phyloP scores from a whole-genome alignment of 192 early-diverging fungal genomes.

The Spizellomyces punctatus region DNA sequence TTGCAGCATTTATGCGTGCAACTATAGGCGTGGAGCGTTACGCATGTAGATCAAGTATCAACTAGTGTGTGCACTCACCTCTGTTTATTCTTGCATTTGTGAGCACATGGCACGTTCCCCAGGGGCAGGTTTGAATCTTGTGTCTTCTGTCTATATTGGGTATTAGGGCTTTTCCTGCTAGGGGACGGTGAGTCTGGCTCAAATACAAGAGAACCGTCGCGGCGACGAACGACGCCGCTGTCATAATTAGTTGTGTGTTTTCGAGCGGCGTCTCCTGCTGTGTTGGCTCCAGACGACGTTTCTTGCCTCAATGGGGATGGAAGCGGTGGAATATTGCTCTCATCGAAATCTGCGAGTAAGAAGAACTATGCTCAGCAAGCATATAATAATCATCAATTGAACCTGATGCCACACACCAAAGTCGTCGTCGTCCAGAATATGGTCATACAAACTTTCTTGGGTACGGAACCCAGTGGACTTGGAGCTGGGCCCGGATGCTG shows the following conservation, averaged over 20 bases:
- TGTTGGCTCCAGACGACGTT: background rate
- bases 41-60: background rate
- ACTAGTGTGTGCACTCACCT: slow-evolving; percentile 16
- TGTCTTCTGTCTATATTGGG: background rate
- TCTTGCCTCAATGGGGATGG: slow-evolving; percentile 2
- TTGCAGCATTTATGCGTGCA: slow-evolving; percentile 50
- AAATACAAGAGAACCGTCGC: too few relatives aligned
- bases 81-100: slow-evolving; percentile 40
- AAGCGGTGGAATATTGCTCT: background rate
- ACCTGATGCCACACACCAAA: too few relatives aligned
- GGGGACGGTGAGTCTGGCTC: too few relatives aligned
- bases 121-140: background rate
- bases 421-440: too few relatives aligned
- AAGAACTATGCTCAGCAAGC: too few relatives aligned
- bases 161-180: background rate
- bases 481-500: too few relatives aligned
- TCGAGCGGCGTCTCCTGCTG: background rate
- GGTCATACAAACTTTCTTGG: too few relatives aligned
- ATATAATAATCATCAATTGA: too few relatives aligned
- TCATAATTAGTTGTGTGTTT: too few relatives aligned
- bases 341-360: background rate
- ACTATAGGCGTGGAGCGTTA: slow-evolving; percentile 14
- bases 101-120: slow-evolving; percentile 40
- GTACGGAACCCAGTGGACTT: too few relatives aligned
- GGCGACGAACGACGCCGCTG: too few relatives aligned